Evolutionary conservation across 2,329 filamentous ascomycete genomes (phyloP).

Genomic region (Cladorrhinum sp.): DNA sequence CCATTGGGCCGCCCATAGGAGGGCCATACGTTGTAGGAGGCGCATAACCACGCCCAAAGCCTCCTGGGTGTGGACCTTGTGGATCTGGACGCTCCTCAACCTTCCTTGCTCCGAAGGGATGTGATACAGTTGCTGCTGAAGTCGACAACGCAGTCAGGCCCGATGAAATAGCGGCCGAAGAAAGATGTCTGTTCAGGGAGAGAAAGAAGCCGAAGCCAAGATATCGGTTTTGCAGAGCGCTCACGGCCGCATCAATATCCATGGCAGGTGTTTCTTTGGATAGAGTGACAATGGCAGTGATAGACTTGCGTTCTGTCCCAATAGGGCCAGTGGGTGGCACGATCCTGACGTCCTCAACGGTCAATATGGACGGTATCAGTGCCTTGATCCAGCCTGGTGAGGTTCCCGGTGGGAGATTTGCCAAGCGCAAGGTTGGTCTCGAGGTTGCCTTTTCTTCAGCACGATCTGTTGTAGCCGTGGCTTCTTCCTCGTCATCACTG

Average conservation of each 20-base stretch:
- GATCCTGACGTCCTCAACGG: constrained; percentile 71
- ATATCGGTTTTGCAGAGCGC: constrained; percentile 75
- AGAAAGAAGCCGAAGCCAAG: constrained; percentile 82
- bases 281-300: constrained; percentile 76
- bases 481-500: constrained; percentile 47
- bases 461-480: constrained; percentile 39
- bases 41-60: constrained; percentile 64
- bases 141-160: constrained; percentile 35
- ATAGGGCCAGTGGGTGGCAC: constrained; percentile 52
- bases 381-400: constrained; percentile 59
- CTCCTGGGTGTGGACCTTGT: constrained; percentile 35
- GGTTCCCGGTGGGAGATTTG: constrained; percentile 58
- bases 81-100: constrained; percentile 44
- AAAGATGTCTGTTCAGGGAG: constrained; percentile 76
- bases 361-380: constrained; percentile 57
- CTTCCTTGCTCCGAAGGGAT: constrained; percentile 76
- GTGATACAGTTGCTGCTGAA: constrained; percentile 45
- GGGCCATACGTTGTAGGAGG: constrained; percentile 68
- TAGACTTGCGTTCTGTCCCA: constrained; percentile 64
- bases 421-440: constrained; percentile 60
- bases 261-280: constrained; percentile 76
- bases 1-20: constrained; percentile 39
- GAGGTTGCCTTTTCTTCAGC: constrained; percentile 58
- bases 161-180: constrained; percentile 64
- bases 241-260: constrained; percentile 79